Evolutionary conservation across 495 filamentous ascomycete species (phyloP).

Genomic region (Neurospora sp.): DNA sequence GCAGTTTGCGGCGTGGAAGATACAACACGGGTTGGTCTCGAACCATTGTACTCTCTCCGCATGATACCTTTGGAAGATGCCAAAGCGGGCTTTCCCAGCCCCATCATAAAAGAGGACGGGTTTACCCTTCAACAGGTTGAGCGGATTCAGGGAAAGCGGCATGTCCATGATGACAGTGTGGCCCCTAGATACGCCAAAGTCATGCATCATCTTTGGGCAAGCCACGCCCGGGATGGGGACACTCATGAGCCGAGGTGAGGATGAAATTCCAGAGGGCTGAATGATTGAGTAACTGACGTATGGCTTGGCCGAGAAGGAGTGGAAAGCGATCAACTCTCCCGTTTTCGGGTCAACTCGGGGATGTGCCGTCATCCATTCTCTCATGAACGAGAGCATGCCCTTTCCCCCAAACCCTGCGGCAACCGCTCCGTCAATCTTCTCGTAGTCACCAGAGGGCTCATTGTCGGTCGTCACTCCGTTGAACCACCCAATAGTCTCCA

Average conservation of each 20-base stretch:
- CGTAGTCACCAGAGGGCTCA: background rate
- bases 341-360: constrained; percentile 51
- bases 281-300: constrained; percentile 59
- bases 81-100: constrained; percentile 44
- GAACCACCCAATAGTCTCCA: constrained; percentile 60
- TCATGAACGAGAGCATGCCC: constrained; percentile 45
- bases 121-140: constrained; percentile 42
- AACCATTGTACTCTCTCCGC: constrained; percentile 50
- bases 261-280: constrained; percentile 15
- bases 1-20: constrained; percentile 59
- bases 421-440: constrained; percentile 30
- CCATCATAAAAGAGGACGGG: constrained; percentile 48
- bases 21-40: constrained; percentile 51
- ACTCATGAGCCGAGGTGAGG: background rate
- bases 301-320: constrained; percentile 48
- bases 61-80: constrained; percentile 50
- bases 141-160: constrained; percentile 50
- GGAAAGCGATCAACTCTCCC: constrained; percentile 53
- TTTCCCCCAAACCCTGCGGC: constrained; percentile 40
- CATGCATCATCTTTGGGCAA: constrained; percentile 62
- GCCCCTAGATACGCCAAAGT: constrained; percentile 51
- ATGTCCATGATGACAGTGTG: constrained; percentile 59
- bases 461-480: constrained; percentile 32
- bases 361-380: constrained; percentile 61
- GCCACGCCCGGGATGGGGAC: constrained; percentile 41